Base-by-base conservation (phyloP, 345 rosid genomes). In the Hypericum androsaemum region DNA sequence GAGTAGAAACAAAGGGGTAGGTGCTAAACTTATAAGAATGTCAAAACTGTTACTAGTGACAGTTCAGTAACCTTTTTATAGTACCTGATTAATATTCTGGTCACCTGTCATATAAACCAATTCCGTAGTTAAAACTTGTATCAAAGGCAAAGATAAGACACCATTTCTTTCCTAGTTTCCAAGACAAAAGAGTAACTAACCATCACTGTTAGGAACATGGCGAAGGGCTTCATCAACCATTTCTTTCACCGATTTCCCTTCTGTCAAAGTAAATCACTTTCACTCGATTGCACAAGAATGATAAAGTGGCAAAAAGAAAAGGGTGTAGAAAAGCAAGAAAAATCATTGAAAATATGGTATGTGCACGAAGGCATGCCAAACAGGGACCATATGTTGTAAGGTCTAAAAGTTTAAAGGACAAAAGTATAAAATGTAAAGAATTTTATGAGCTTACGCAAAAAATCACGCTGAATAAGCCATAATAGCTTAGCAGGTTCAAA, bases 401-500 rank as follows among this genome's bases (percentile, higher is more conserved):
- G 49, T 45, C 48, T 8, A 55, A 51, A 36, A 51, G 40, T 3
- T 7, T 36, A 5, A 51, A 7, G 10, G 9, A 1, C 13, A 11
- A 6, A 51, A 11, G 7, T 10, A 35, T 14, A 51, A 37, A 10
- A 37, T 10, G 12, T 6, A 3, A 13, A 51, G 55, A 22, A 32
- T 53, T 46, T 49, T 12, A 65, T 32, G 55, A 43, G 69, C 98
- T 75, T 80, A 92, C 99, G 94, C 56, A 92, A 75, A 78, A 92
- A 92, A 74, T 92, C 99, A 38, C 97, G 99, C 72, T 92, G 99
- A 65, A 92, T 92, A 73, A 92, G 99, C 99, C 99, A 92, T 63
- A 92, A 57, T 63, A 92, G 87, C 68, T 88, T 92, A 52, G 99
- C 81, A 12, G 97, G 99, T 66, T 85, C 94, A 67, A 92, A 92